Conservation (phyloP, 2,329 filamentous ascomycete genomes). For the Fusarium compactum region DNA sequence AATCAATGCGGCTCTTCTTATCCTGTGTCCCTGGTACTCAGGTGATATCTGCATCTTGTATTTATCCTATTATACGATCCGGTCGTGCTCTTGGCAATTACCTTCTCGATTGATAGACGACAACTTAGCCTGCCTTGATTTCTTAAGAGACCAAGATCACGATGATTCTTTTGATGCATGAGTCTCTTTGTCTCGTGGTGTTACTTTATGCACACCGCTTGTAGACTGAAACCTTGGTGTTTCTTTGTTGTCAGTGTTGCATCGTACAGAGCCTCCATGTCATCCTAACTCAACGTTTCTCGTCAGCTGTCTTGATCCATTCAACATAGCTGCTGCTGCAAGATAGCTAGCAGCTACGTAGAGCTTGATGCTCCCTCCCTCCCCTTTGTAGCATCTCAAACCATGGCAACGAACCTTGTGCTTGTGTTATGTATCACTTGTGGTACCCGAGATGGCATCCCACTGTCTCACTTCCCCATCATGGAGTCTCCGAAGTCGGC, state of each 20-base stretch:
- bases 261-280: not conserved
- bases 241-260: constrained; percentile 22
- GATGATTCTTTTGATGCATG: constrained; percentile 9
- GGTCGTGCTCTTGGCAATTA: constrained; percentile 25
- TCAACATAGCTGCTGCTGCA: not conserved
- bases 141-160: not conserved
- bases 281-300: constrained; percentile 9
- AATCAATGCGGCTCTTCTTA: constrained; percentile 32
- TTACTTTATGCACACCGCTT: constrained; percentile 30
- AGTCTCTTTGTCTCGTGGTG: constrained; percentile 12
- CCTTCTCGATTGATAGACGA: not conserved
- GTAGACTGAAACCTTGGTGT: constrained; percentile 15
- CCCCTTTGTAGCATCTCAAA: constrained; percentile 10
- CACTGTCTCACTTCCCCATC: constrained; percentile 32
- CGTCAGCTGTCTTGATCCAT: not conserved
- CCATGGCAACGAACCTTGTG: constrained; percentile 24
- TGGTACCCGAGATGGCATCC: constrained; percentile 20
- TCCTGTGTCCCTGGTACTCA: constrained; percentile 30
- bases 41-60: constrained; percentile 30
- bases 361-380: not conserved
- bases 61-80: constrained; percentile 26
- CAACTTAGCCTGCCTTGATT: not conserved
- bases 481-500: constrained; percentile 26
- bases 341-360: not conserved
- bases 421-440: constrained; percentile 22